These are phyloP conservation scores for Fagopyrum esculentum DNA, from an alignment of 148 eudicot species.

Conservation along the genomic window DNA sequence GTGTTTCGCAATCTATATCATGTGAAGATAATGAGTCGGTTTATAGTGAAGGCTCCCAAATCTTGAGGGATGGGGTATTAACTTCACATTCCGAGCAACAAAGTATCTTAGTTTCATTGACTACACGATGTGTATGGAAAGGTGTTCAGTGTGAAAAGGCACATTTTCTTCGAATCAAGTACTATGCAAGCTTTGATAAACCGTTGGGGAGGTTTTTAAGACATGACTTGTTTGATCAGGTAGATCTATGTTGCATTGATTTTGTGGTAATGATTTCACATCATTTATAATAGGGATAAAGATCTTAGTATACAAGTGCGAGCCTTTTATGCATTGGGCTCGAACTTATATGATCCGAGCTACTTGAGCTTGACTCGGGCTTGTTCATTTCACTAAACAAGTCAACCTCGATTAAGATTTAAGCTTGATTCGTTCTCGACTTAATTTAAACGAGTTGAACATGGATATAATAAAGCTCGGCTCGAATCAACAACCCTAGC, in stretches of 20 bases:
- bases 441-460: too few relatives aligned
- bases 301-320: too few relatives aligned
- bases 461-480: too few relatives aligned
- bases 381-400: too few relatives aligned
- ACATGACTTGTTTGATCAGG: constrained; percentile 86
- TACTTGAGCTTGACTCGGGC: too few relatives aligned
- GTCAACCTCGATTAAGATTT: too few relatives aligned
- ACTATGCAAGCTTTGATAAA: constrained; percentile 84
- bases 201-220: constrained; percentile 91
- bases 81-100: constrained; percentile 83
- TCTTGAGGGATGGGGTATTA: constrained; percentile 61
- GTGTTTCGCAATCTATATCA: constrained; percentile 22
- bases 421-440: too few relatives aligned
- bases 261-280: too few relatives aligned
- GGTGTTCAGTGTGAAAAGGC: constrained; percentile 91
- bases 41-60: constrained; percentile 27
- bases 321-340: too few relatives aligned
- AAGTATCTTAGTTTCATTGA: constrained; percentile 81
- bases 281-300: too few relatives aligned
- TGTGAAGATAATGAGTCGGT: constrained; percentile 29
- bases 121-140: constrained; percentile 93
- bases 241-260: constrained; percentile 10
- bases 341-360: too few relatives aligned
- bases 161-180: constrained; percentile 89
- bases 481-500: too few relatives aligned